Percentiles rank a stretch among this genome's conserved stretches.
Conservation (phyloP, 768 basidiomycete species). For the Leucogyrophana mollusca region DNA sequence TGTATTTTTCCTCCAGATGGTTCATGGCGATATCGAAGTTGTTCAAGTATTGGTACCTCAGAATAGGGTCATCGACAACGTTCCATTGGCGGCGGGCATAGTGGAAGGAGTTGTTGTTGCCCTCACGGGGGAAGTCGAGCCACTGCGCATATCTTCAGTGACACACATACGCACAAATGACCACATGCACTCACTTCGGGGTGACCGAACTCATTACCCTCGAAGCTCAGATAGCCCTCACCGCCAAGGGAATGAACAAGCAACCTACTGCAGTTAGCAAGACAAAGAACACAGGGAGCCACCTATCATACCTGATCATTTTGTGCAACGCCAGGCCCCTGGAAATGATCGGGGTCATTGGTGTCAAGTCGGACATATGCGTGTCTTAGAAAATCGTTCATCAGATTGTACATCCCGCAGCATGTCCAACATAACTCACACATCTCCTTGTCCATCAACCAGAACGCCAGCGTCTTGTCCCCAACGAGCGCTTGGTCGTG, state of each 20-base stretch:
- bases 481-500: conserved; percentile 99
- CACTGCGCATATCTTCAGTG: too few relatives aligned
- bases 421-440: conserved; percentile 54
- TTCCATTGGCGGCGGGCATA: conserved; percentile 98
- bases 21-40: conserved; percentile 96
- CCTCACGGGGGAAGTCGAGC: conserved; percentile 98
- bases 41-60: conserved; percentile 94
- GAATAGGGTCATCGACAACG: conserved; percentile 76
- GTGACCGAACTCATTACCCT: conserved; percentile 98
- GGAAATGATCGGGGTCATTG: conserved; percentile 81
- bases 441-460: conserved; percentile 99
- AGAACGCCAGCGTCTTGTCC: conserved; percentile 98
- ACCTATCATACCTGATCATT: conserved; percentile 91
- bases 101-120: conserved; percentile 95
- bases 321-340: conserved; percentile 94
- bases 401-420: not conserved
- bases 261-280: conserved; percentile 46
- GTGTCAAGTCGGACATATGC: conserved; percentile 87
- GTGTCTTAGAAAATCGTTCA: conserved; percentile 55
- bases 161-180: conserved; percentile 3
- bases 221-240: conserved; percentile 97
- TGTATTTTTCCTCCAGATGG: conserved; percentile 69
- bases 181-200: conserved; percentile 87
- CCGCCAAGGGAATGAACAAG: conserved; percentile 92
- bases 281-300: not conserved